These are phyloP conservation scores for Bauhinia variegata DNA, from an alignment of 306 rosid genomes.

Conservation along the genomic window DNA sequence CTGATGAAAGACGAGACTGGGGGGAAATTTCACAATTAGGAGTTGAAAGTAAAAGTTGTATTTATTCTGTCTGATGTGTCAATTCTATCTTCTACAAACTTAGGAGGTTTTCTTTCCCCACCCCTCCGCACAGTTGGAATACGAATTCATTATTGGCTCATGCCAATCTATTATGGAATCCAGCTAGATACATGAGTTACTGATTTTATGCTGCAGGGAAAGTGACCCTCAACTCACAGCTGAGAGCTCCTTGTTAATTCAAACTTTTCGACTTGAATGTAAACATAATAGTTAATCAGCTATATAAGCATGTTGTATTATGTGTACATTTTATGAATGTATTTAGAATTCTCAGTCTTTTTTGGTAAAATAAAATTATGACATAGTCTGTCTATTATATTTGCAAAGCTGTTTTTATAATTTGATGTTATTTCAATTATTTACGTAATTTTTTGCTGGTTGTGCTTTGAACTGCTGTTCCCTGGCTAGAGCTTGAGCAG, in stretches of 20 bases:
- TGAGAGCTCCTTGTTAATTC: conserved; percentile 49
- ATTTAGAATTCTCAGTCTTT: conserved; percentile 25
- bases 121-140: too few species aligned
- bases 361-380: conserved; percentile 21
- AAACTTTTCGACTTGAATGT: conserved; percentile 22
- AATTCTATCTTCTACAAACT: background rate
- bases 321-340: conserved; percentile 24
- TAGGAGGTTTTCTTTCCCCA: background rate
- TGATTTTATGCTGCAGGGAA: conserved; percentile 46
- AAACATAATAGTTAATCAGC: conserved; percentile 14
- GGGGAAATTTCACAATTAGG: conserved; percentile 6
- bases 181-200: conserved; percentile 1
- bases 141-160: too few species aligned
- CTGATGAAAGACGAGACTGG: background rate
- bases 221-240: conserved; percentile 39
- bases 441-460: conserved; percentile 8
- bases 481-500: background rate
- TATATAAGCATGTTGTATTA: conserved; percentile 15
- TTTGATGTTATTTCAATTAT: conserved; percentile 23
- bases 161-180: background rate
- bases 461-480: background rate
- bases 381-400: conserved; percentile 14
- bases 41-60: background rate
- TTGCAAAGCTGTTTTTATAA: conserved; percentile 17
- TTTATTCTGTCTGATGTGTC: background rate